Percentiles rank a stretch among this genome's conserved stretches.
Conservation (phyloP, 768 basidiomycete genomes). For the Boletus fagicola region DNA sequence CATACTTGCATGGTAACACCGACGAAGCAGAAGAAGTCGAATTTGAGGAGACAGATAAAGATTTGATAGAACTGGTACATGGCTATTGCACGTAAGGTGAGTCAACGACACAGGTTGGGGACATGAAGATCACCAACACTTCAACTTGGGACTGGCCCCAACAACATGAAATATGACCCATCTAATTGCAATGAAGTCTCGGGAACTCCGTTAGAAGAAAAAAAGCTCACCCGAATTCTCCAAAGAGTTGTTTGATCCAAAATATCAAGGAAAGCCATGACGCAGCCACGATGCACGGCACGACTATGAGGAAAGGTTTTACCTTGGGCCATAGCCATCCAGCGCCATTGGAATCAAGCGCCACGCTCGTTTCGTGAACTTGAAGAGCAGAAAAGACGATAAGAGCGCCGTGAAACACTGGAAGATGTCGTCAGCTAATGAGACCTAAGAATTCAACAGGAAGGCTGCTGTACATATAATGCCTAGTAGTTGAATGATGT, state of each 20-base stretch:
- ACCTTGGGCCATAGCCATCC: conserved; percentile 60
- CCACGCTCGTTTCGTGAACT: conserved; percentile 68
- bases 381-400: conserved; percentile 74
- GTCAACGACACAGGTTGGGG: not conserved
- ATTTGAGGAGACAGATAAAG: conserved; percentile 83
- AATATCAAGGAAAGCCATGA: conserved; percentile 68
- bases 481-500: conserved; percentile 74
- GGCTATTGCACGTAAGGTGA: conserved; percentile 39
- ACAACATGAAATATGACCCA: conserved; percentile 93
- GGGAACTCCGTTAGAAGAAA: not conserved
- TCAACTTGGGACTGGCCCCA: conserved; percentile 81
- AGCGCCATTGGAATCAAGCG: conserved; percentile 51
- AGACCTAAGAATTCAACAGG: not conserved
- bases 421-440: conserved; percentile 5
- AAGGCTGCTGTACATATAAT: conserved; percentile 53
- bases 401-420: conserved; percentile 71
- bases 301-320: conserved; percentile 66
- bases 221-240: conserved; percentile 72
- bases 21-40: conserved; percentile 85
- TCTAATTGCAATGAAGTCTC: conserved; percentile 37
- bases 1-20: conserved; percentile 86
- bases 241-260: conserved; percentile 68
- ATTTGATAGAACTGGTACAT: conserved; percentile 91
- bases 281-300: conserved; percentile 64
- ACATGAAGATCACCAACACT: conserved; percentile 48